These are phyloP conservation scores for Clarireedia paspali DNA, from an alignment of 2,329 filamentous ascomycete species.

Conservation along the genomic window DNA sequence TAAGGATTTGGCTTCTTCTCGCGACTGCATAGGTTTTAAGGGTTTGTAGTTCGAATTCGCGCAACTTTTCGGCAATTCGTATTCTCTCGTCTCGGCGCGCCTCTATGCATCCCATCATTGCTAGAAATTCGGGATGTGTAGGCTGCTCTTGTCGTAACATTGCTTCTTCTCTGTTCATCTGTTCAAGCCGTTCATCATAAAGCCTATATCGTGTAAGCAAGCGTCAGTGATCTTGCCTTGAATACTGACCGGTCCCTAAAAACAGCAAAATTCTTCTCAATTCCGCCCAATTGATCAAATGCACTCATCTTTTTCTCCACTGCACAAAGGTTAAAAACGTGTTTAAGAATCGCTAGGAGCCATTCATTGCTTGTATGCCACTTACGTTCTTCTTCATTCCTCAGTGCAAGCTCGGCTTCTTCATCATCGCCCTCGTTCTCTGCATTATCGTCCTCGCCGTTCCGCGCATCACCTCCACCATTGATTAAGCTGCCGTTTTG, in stretches of 20 bases:
- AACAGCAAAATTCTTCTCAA: constrained; percentile 83
- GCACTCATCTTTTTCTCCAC: constrained; percentile 73
- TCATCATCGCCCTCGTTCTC: constrained; percentile 49
- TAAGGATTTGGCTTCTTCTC: constrained; percentile 76
- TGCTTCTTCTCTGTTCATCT: constrained; percentile 64
- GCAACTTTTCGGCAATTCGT: constrained; percentile 62
- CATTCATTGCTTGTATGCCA: constrained; percentile 4
- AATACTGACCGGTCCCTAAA: constrained; percentile 66
- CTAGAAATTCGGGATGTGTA: constrained; percentile 87
- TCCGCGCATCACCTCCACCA: constrained; percentile 30
- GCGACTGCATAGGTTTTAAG: constrained; percentile 70
- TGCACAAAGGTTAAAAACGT: constrained; percentile 33
- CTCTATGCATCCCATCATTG: constrained; percentile 82
- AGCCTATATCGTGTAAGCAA: constrained; percentile 46
- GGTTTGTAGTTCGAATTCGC: constrained; percentile 65
- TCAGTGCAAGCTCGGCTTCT: constrained; percentile 50
- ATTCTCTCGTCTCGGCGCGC: constrained; percentile 75
- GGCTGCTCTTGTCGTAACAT: constrained; percentile 51
- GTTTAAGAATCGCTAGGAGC: not conserved
- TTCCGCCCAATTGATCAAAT: constrained; percentile 67
- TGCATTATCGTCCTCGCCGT: constrained; percentile 42
- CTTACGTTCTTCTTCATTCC: constrained; percentile 59
- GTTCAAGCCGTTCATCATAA: constrained; percentile 79
- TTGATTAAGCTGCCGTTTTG: constrained; percentile 19
- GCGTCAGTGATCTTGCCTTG: not conserved